phyloP scores from a whole-genome alignment of 176 grass and related monocot species.

The Raddia guianensis region DNA sequence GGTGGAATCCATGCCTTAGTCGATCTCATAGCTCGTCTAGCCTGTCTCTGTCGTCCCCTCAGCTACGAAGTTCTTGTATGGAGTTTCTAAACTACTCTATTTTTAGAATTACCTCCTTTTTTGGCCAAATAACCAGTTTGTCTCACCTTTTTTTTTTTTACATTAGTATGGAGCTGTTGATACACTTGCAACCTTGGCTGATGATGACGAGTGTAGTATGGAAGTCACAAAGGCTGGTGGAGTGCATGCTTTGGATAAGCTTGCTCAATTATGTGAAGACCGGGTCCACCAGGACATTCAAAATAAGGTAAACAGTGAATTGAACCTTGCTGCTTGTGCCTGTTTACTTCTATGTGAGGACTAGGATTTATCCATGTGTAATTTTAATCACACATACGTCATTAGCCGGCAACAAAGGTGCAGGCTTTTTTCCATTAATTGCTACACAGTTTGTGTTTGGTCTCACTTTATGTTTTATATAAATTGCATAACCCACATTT shows the following conservation, averaged over 20 bases:
- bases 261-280: conserved; percentile 87
- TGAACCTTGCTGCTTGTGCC: conserved; percentile 18
- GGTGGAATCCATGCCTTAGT: too few species aligned
- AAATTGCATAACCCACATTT: background rate
- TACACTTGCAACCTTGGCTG: conserved; percentile 93
- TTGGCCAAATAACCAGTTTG: conserved; percentile 10
- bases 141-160: conserved; percentile 30
- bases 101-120: too few species aligned
- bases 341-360: conserved; percentile 17
- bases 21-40: too few species aligned
- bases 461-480: conserved; percentile 25
- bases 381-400: conserved; percentile 19
- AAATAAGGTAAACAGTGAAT: conserved; percentile 74
- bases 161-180: conserved; percentile 95
- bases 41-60: too few species aligned
- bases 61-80: too few species aligned
- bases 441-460: conserved; percentile 5
- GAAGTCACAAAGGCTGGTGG: conserved; percentile 95
- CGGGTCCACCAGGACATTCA: conserved; percentile 60
- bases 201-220: conserved; percentile 97
- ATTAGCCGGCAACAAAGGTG: background rate
- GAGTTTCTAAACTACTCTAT: too few species aligned
- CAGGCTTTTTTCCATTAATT: too few species aligned
- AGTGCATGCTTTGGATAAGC: conserved; percentile 89
- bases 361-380: conserved; percentile 14